phyloP scores from a whole-genome alignment of 441 rosid genomes.

The Pelargonium citronellum region DNA sequence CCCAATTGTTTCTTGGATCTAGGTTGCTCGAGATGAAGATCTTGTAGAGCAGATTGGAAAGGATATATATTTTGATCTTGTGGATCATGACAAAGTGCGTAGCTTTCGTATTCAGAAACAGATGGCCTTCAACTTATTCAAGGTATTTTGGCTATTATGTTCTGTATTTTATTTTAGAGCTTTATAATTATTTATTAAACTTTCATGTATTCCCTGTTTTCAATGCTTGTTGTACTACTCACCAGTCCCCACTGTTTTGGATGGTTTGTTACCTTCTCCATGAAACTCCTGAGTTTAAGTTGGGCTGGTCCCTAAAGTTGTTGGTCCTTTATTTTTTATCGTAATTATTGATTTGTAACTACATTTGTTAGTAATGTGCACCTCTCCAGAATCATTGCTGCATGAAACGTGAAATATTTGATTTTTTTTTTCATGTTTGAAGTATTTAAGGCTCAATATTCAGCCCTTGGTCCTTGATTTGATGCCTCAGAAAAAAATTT shows the following conservation, averaged over 20 bases:
- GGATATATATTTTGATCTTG: slow-evolving; percentile 85
- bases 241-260: background rate
- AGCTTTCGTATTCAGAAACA: slow-evolving; percentile 86
- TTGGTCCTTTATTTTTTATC: background rate
- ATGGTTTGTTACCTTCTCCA: background rate
- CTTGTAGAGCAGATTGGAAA: slow-evolving; percentile 76
- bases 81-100: slow-evolving; percentile 85
- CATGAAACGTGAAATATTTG: background rate
- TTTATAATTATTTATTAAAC: background rate
- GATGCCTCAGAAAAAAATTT: background rate
- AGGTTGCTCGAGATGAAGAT: slow-evolving; percentile 94
- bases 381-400: no score
- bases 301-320: background rate
- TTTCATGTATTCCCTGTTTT: background rate
- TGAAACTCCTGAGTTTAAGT: background rate
- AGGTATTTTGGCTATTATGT: slow-evolving; percentile 39
- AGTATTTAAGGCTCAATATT: background rate
- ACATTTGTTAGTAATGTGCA: background rate
- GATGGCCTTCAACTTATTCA: slow-evolving; percentile 56
- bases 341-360: background rate
- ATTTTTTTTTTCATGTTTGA: background rate
- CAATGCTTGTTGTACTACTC: background rate
- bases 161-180: background rate
- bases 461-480: background rate
- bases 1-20: slow-evolving; percentile 23